phyloP scores from a whole-genome alignment of 108 stramenopile genomes.

The Nitzschia palea region DNA sequence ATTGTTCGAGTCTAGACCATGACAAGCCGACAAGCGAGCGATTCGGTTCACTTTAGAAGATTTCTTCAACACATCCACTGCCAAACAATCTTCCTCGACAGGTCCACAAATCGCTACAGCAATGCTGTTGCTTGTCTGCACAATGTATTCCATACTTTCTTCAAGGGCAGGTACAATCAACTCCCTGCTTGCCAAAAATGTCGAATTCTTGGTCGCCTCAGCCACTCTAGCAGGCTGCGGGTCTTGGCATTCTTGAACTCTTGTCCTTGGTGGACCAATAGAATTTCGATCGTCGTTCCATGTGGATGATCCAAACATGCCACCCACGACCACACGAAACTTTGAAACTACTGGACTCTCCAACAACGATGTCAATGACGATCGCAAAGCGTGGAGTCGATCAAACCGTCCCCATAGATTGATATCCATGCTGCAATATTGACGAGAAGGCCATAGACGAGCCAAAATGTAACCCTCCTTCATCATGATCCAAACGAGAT shows the following conservation, averaged over 20 bases:
- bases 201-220: background rate
- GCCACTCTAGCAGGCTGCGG: background rate
- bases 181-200: background rate
- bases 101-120: conserved; percentile 25
- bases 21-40: conserved; percentile 28
- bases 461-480: conserved; percentile 67
- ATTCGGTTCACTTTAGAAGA: background rate
- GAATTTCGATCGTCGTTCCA: conserved; percentile 70
- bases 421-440: conserved; percentile 71
- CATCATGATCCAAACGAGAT: conserved; percentile 31
- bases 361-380: conserved; percentile 32
- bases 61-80: conserved; percentile 4
- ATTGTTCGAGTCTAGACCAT: conserved; percentile 16
- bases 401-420: conserved; percentile 53
- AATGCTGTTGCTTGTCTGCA: background rate
- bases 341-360: conserved; percentile 32
- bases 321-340: conserved; percentile 75
- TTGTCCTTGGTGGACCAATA: conserved; percentile 16
- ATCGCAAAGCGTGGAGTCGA: conserved; percentile 20
- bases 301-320: conserved; percentile 78
- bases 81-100: conserved; percentile 12
- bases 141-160: background rate
- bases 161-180: background rate
- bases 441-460: conserved; percentile 50
- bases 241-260: conserved; percentile 12